Percentiles rank a stretch among this genome's conserved stretches.
phyloP scores from a whole-genome alignment of 331 rosid genomes.

The Rosa hybrid region DNA sequence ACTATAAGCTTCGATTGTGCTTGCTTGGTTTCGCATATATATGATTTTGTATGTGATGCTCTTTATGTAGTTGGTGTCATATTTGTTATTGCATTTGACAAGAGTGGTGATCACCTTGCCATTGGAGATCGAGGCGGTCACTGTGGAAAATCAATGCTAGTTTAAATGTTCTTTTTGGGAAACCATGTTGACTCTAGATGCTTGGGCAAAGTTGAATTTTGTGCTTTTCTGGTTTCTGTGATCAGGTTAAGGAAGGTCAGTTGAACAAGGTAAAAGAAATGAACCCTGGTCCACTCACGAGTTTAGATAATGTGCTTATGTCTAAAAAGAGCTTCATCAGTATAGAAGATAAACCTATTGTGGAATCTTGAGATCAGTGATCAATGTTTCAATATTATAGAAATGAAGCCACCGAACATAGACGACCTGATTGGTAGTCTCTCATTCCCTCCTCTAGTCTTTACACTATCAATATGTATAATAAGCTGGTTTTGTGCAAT shows the following conservation, averaged over 20 bases:
- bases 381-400: conserved; percentile 69
- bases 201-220: neutral
- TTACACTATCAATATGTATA: neutral
- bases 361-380: conserved; percentile 71
- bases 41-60: too few species aligned
- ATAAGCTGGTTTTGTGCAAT: too few species aligned
- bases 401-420: conserved; percentile 67
- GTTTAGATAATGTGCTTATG: conserved; percentile 59
- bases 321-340: conserved; percentile 54
- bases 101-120: conserved; percentile 66
- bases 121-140: conserved; percentile 77
- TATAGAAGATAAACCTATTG: conserved; percentile 38
- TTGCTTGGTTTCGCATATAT: too few species aligned
- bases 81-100: conserved; percentile 54
- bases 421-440: conserved; percentile 66
- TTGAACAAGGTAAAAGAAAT: conserved; percentile 51
- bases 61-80: conserved; percentile 48
- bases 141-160: conserved; percentile 25
- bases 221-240: conserved; percentile 26
- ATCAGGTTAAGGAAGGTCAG: conserved; percentile 59
- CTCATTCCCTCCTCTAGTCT: conserved; percentile 10
- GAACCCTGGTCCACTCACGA: conserved; percentile 32
- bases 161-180: conserved; percentile 36
- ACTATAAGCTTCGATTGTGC: too few species aligned
- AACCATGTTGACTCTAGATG: neutral